phyloP scores from a whole-genome alignment of 2,329 filamentous ascomycete genomes.

The Cladosporium sp. region DNA sequence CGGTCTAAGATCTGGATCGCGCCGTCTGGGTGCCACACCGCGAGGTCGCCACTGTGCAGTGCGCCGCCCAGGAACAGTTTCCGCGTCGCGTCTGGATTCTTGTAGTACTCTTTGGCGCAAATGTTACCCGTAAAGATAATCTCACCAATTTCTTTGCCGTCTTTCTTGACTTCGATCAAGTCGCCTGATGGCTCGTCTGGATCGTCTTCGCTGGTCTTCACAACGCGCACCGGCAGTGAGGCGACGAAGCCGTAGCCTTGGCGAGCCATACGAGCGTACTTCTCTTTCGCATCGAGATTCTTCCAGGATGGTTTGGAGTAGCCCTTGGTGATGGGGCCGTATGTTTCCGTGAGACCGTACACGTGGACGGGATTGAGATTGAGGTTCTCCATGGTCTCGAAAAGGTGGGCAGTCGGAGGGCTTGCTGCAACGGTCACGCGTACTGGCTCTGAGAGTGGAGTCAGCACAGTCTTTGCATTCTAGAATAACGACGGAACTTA shows the following conservation, averaged over 20 bases:
- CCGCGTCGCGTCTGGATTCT: constrained; percentile 78
- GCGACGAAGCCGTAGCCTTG: constrained; percentile 92
- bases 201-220: constrained; percentile 71
- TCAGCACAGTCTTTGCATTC: not conserved
- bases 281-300: constrained; percentile 68
- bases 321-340: constrained; percentile 92
- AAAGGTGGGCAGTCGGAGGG: constrained; percentile 84
- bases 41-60: constrained; percentile 85
- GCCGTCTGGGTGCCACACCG: constrained; percentile 89
- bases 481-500: constrained; percentile 50
- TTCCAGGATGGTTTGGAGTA: constrained; percentile 88
- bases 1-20: constrained; percentile 89
- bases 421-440: constrained; percentile 90
- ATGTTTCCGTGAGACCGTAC: constrained; percentile 85
- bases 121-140: constrained; percentile 91
- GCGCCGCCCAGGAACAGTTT: constrained; percentile 87
- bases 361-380: constrained; percentile 92
- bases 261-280: constrained; percentile 85
- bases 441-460: constrained; percentile 60
- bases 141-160: constrained; percentile 77
- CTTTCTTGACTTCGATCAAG: constrained; percentile 65
- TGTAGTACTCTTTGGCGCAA: constrained; percentile 88
- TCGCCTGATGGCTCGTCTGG: constrained; percentile 44
- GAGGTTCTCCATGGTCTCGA: constrained; percentile 84
- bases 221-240: constrained; percentile 74